Base-by-base conservation (phyloP, 768 basidiomycete species). In the Filobasidium floriforme region DNA sequence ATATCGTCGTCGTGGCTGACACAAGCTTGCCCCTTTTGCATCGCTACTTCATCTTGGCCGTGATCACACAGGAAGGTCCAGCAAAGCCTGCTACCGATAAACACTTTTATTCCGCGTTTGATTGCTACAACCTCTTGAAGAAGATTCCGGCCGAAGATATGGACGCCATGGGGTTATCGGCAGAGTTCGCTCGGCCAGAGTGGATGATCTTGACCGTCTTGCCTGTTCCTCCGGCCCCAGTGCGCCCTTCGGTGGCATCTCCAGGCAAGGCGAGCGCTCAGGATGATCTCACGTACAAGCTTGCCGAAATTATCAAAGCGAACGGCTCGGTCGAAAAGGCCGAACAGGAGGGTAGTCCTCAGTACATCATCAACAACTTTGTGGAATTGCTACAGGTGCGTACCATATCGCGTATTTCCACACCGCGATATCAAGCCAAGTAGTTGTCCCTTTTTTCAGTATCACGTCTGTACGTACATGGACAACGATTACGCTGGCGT, bases 191-290 rank as follows among this genome's bases (percentile, higher is more conserved):
- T 7, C 86, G 93, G 49, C 96, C 96, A 1, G 92, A 97, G 74
- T 99, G 96, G 96, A 98, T 99, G 96, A 96, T 99, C 71, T 81
- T 98, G 49, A 98, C 96, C 0, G 92, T 97, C 43, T 84, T 98
- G 77, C 96, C 96, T 41, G 94, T 99, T 0, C 96, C 96, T 1
- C 96, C 96, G 1, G 94, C 94, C 7, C 92, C 96, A 9, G 96
- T 99, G 62, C 90, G 96, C 59, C 96, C 96, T 0, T 94, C 92
- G 80, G 97, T 99, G 65, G 89, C 94, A 14, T 90, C 97, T 32
- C 94, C 98, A 72, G 94, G 94, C 24, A 93, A 94, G 61, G 88
- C 89, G 1, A 85, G 93, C 51, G 91, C 90, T 72, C 96, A 99
- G 80, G 96, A 98, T 73, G 96, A 98, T 80, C 82, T 98, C 82